phyloP scores from a whole-genome alignment of 148 eudicot genomes.

The Camellia sinensis region DNA sequence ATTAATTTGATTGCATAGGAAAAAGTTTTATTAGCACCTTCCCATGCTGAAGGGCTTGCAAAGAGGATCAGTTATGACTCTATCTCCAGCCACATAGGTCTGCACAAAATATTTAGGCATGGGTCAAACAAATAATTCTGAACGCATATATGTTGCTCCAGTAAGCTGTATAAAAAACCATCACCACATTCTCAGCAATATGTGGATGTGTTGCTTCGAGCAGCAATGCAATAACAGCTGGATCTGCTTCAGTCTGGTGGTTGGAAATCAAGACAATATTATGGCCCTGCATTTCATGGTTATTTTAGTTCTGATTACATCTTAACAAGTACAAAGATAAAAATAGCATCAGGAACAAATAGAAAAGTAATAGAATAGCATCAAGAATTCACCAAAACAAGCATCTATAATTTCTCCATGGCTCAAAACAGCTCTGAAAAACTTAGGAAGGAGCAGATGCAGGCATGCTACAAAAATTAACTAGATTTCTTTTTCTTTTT shows the following conservation, averaged over 20 bases:
- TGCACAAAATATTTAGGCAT: conserved; percentile 34
- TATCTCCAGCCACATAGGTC: conserved; percentile 93
- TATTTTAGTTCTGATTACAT: conserved; percentile 10
- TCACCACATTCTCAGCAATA: conserved; percentile 80
- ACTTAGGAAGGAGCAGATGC: background rate
- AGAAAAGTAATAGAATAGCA: background rate
- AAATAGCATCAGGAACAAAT: background rate
- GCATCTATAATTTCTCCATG: background rate
- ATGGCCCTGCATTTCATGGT: conserved; percentile 66
- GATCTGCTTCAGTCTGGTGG: conserved; percentile 99
- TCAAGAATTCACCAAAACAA: conserved; percentile 9
- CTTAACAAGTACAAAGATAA: background rate
- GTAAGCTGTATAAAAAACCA: conserved; percentile 9
- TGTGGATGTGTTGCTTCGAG: conserved; percentile 65
- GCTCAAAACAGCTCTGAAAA: background rate
- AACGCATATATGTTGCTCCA: conserved; percentile 10
- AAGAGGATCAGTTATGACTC: conserved; percentile 91
- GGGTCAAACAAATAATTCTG: conserved; percentile 9
- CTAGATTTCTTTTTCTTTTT: background rate
- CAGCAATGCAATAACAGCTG: conserved; percentile 85
- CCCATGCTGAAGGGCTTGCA: conserved; percentile 99
- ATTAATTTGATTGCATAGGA: background rate
- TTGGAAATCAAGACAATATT: conserved; percentile 92
- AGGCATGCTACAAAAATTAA: background rate
- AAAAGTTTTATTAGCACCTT: conserved; percentile 52